Conservation (phyloP, 2,329 filamentous ascomycete genomes). For the Trichoderma koningii region DNA sequence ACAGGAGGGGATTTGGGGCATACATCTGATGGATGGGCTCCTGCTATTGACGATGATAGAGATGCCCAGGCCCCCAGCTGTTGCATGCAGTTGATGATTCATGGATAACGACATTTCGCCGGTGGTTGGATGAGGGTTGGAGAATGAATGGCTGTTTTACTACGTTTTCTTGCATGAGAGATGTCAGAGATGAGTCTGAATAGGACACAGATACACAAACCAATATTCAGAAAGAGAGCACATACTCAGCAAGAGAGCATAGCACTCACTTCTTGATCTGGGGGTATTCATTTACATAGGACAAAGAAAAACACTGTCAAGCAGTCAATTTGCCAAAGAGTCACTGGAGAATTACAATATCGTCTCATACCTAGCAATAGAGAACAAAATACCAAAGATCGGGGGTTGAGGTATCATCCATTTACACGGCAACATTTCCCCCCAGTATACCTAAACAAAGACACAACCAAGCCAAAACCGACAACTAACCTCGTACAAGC, state of each 20-base stretch:
- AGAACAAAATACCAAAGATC: not conserved
- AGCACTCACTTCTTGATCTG: too few species aligned
- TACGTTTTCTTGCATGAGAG: not conserved
- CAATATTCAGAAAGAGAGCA: too few species aligned
- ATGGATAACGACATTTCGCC: not conserved
- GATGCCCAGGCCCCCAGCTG: not conserved
- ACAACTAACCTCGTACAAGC: conserved; percentile 10
- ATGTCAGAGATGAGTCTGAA: too few species aligned
- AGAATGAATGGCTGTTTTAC: not conserved
- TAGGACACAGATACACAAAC: too few species aligned
- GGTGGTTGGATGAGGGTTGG: not conserved
- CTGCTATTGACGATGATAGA: not conserved
- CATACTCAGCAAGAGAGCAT: too few species aligned
- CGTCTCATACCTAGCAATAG: too few species aligned
- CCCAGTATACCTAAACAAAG: conserved; percentile 2
- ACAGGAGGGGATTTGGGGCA: too few species aligned
- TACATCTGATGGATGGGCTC: not conserved
- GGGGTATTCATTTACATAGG: too few species aligned
- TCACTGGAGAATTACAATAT: not conserved
- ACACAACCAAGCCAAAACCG: not conserved
- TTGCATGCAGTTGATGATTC: not conserved
- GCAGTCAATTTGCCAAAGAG: not conserved
- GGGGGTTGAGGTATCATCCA: conserved; percentile 22
- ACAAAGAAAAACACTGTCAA: not conserved
- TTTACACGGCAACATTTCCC: conserved; percentile 17